phyloP scores from a whole-genome alignment of 2,329 filamentous ascomycete genomes.

The Whalleya microplaca region DNA sequence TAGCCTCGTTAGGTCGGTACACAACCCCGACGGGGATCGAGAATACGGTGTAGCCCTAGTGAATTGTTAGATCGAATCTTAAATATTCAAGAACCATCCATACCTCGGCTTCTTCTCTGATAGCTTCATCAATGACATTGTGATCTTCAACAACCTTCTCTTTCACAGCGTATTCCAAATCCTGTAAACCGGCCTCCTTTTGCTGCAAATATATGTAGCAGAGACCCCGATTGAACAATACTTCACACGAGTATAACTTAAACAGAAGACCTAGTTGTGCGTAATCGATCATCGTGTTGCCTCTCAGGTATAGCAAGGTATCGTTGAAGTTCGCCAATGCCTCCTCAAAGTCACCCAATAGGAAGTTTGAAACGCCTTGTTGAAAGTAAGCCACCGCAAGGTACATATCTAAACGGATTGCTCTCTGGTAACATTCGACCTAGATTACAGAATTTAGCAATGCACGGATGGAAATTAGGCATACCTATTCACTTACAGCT shows the following conservation, averaged over 20 bases:
- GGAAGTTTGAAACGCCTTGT: constrained; percentile 96
- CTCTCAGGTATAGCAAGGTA: constrained; percentile 88
- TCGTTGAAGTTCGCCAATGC: constrained; percentile 99
- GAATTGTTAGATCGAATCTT: constrained; percentile 31
- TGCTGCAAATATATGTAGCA: constrained; percentile 98
- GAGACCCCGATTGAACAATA: constrained; percentile 93
- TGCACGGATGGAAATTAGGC: constrained; percentile 9
- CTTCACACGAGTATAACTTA: constrained; percentile 96
- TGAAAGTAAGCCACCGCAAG: constrained; percentile 98
- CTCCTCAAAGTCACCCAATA: constrained; percentile 96
- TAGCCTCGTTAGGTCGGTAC: constrained; percentile 94
- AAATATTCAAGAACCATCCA: constrained; percentile 25
- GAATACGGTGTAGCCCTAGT: constrained; percentile 94
- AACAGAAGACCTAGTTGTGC: constrained; percentile 94
- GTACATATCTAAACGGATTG: constrained; percentile 89
- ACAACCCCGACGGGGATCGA: constrained; percentile 95
- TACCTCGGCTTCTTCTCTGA: constrained; percentile 89
- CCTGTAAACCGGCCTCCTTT: constrained; percentile 86
- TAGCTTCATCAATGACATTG: constrained; percentile 97
- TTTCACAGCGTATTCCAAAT: constrained; percentile 86
- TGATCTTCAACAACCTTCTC: constrained; percentile 97
- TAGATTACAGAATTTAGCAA: constrained; percentile 43
- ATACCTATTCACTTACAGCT: constrained; percentile 72
- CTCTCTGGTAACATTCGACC: constrained; percentile 94
- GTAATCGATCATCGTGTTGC: constrained; percentile 98